Evolutionary conservation across 495 filamentous ascomycete species (phyloP), one percentile per base, ranked within the genome.

Genomic region (Xeromyces bisporus): DNA sequence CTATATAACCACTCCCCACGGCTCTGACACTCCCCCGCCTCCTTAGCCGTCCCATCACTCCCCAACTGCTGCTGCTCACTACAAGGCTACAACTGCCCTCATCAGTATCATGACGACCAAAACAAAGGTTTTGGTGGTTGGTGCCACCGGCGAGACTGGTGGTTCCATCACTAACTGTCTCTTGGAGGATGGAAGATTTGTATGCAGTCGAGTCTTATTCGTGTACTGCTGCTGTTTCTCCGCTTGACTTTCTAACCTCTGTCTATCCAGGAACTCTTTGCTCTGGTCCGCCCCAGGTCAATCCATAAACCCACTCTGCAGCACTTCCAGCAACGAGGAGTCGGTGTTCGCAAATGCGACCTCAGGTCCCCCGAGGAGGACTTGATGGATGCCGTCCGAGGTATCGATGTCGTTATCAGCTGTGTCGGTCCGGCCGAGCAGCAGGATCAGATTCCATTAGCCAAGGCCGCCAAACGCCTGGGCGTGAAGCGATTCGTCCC

Each of bases 401-500:
- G 53, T 3, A 56, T 65, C 24, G 61, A 73, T 39, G 54, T 68
- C 20, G 50, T 76, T 23, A 64, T 76, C 47, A 65, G 50, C 38
- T 60, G 55, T 44, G 56, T 70, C 30, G 63, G 54, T 6, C 53
- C 62, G 2, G 38, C 50, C 2, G 54, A 59, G 33, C 51, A 60
- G 35, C 50, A 58, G 40, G 57, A 59, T 25, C 68, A 74, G 32
- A 56, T 72, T 11, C 48, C 56, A 2, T 47, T 74, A 10, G 64
- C 58, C 38, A 62, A 64, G 24, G 71, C 69, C 0, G 64, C 67
- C 3, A 70, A 70, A 41, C 51, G 48, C 27, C 62, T 58, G 11
- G 66, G 67, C 6, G 64, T 71, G 18, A 61, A 66, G 47, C 61
- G 69, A 32, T 74, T 74, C 41, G 52, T 75, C 32, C 69, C 69